These are phyloP conservation scores for Eutrema japonicum DNA, from an alignment of 345 rosid species.

Conservation along the genomic window DNA sequence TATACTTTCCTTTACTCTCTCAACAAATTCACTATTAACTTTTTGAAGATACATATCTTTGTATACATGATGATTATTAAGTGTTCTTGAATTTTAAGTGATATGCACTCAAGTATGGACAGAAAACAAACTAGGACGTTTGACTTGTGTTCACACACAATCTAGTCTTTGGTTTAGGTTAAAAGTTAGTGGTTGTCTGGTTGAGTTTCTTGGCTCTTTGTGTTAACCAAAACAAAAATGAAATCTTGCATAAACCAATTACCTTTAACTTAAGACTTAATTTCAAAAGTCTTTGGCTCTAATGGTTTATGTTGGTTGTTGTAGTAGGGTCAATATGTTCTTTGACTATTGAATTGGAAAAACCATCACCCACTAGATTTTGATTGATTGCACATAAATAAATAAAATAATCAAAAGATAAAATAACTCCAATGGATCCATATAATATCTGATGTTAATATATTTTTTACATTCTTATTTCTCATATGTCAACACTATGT, in stretches of 20 bases:
- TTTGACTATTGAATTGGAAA: background rate
- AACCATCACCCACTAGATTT: conserved; percentile 28
- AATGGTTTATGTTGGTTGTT: conserved; percentile 37
- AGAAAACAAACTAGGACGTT: conserved; percentile 25
- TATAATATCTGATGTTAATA: background rate
- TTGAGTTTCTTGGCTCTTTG: conserved; percentile 14
- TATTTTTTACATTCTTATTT: conserved; percentile 16
- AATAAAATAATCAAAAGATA: background rate
- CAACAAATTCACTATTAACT: conserved; percentile 32
- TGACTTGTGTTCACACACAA: conserved; percentile 35
- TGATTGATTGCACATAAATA: conserved; percentile 27
- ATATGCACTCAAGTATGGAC: conserved; percentile 23
- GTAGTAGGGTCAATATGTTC: conserved; percentile 39
- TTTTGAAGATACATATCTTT: background rate
- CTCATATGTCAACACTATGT: conserved; percentile 6
- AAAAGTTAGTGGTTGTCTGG: background rate
- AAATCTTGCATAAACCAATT: conserved; percentile 24
- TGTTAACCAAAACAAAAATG: conserved; percentile 37
- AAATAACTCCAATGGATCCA: background rate
- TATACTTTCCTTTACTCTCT: conserved; percentile 39
- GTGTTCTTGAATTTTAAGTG: conserved; percentile 22
- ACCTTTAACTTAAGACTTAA: conserved; percentile 17
- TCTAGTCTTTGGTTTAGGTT: conserved; percentile 43
- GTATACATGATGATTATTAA: background rate
- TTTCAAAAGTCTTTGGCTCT: conserved; percentile 42